Conservation (phyloP, 331 rosid genomes). For the Spiraea crenata region DNA sequence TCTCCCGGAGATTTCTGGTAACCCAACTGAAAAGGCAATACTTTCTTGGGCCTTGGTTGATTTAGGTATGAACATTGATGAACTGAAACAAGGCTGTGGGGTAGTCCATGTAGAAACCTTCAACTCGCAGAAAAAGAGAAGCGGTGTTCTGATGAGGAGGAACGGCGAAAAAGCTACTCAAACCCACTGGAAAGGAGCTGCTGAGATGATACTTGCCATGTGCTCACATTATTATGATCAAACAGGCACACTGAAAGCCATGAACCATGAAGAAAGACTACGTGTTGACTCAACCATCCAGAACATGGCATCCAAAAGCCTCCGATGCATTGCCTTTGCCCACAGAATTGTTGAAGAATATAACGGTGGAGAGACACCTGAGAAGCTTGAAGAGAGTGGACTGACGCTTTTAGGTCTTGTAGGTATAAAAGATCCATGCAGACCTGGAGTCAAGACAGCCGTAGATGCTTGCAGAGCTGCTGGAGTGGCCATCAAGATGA, state of each 20-base stretch:
- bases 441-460: constrained; percentile 30
- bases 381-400: constrained; percentile 28
- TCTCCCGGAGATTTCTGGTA: constrained; percentile 33
- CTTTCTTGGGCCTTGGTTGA: constrained; percentile 32
- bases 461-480: constrained; percentile 41
- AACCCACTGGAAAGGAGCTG: constrained; percentile 46
- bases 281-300: constrained; percentile 17
- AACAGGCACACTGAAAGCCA: constrained; percentile 21
- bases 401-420: constrained; percentile 27
- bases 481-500: constrained; percentile 39
- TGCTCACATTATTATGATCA: constrained; percentile 32
- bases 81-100: constrained; percentile 21
- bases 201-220: constrained; percentile 33
- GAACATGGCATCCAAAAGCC: constrained; percentile 40
- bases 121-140: constrained; percentile 38
- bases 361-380: background rate
- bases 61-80: constrained; percentile 30
- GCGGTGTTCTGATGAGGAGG: constrained; percentile 27
- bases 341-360: constrained; percentile 17
- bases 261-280: constrained; percentile 23
- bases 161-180: constrained; percentile 1
- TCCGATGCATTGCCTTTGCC: constrained; percentile 44
- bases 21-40: constrained; percentile 40
- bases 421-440: constrained; percentile 40
- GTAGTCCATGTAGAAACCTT: constrained; percentile 31